These are phyloP conservation scores for Linum tenue DNA, from an alignment of 345 rosid species.

Conservation along the genomic window DNA sequence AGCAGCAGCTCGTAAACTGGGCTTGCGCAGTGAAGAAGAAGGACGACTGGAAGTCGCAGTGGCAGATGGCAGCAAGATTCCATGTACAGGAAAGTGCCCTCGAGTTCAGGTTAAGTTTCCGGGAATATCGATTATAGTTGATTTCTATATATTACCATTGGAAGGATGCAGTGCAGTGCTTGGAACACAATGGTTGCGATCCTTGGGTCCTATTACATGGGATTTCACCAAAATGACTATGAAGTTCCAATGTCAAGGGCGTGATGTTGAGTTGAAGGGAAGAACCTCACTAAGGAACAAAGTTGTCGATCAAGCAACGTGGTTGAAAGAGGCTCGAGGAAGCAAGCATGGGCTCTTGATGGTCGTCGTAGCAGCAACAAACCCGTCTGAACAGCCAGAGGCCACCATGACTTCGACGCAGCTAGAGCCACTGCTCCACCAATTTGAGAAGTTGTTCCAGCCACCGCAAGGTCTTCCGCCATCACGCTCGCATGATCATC, in stretches of 20 bases:
- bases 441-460: too few species aligned
- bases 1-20: neutral
- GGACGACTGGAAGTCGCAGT: neutral
- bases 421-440: neutral
- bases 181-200: neutral
- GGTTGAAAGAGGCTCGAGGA: too few species aligned
- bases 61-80: neutral
- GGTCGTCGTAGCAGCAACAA: too few species aligned
- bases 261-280: neutral
- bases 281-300: neutral
- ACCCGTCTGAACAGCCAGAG: too few species aligned
- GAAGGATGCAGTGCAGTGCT: neutral
- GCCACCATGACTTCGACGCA: neutral
- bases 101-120: neutral
- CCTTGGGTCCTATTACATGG: neutral
- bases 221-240: neutral
- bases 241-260: neutral
- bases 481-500: neutral
- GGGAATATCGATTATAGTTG: neutral
- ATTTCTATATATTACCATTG: neutral
- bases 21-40: neutral
- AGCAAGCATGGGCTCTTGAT: too few species aligned
- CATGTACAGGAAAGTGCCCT: neutral
- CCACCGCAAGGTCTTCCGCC: neutral
- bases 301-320: neutral